phyloP scores from a whole-genome alignment of 139 green algal species.

The Tetradesmus lagerheimii region DNA sequence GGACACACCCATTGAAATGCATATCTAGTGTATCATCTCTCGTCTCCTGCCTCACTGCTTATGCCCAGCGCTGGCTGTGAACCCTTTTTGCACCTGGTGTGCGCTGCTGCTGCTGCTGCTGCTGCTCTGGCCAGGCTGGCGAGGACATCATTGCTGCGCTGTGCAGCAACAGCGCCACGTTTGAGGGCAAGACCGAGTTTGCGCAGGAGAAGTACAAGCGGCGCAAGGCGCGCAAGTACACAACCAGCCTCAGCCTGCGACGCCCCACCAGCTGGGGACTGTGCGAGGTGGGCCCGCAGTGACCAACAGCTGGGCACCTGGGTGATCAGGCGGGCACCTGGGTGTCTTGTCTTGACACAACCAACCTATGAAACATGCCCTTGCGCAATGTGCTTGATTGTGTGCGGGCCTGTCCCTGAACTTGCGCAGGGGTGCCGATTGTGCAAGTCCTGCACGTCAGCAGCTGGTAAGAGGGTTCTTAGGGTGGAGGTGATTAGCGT shows the following conservation, averaged over 20 bases:
- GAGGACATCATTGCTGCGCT: slow-evolving; percentile 85
- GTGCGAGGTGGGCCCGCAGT: slow-evolving; percentile 72
- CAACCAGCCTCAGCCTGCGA: slow-evolving; percentile 54
- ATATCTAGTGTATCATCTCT: too few relatives aligned
- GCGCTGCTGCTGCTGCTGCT: background rate
- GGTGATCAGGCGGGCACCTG: too few relatives aligned
- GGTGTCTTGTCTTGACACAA: too few relatives aligned
- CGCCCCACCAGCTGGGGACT: slow-evolving; percentile 72
- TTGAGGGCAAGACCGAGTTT: slow-evolving; percentile 86
- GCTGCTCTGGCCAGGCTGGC: slow-evolving; percentile 54
- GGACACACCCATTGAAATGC: too few relatives aligned
- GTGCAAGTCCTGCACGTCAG: too few relatives aligned
- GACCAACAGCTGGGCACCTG: too few relatives aligned
- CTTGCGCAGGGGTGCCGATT: too few relatives aligned
- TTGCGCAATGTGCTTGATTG: too few relatives aligned
- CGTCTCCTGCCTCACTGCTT: background rate
- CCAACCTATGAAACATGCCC: background rate
- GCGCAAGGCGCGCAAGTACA: slow-evolving; percentile 73
- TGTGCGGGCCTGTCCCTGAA: too few relatives aligned
- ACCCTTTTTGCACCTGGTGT: background rate
- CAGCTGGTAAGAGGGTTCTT: too few relatives aligned
- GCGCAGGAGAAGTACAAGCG: slow-evolving; percentile 90
- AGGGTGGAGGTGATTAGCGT: too few relatives aligned
- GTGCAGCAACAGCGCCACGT: slow-evolving; percentile 79
- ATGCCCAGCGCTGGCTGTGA: background rate